These are phyloP conservation scores for Lactarius tabidus DNA, from an alignment of 768 basidiomycete genomes.

Conservation along the genomic window DNA sequence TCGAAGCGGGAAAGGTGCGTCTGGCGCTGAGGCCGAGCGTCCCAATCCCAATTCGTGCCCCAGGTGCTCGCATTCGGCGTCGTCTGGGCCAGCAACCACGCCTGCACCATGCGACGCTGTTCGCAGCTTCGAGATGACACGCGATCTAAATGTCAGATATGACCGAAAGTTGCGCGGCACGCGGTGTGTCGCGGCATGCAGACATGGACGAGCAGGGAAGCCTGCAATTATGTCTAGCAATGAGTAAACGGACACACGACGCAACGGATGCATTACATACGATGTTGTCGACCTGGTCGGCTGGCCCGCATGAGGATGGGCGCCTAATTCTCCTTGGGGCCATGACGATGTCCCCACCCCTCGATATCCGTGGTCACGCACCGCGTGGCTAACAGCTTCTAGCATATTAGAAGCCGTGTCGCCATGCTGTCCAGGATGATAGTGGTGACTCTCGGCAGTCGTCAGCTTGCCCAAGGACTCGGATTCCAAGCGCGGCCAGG, in stretches of 20 bases:
- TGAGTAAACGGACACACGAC: no score
- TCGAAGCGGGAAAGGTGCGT: conserved; percentile 11
- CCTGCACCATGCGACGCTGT: background rate
- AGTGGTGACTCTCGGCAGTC: background rate
- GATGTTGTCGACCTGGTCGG: conserved; percentile 10
- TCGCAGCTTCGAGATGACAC: conserved; percentile 6
- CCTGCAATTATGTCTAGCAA: background rate
- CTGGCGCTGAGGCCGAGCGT: background rate
- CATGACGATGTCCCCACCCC: background rate
- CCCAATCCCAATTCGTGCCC: background rate
- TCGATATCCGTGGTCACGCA: background rate
- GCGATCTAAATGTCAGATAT: conserved; percentile 10
- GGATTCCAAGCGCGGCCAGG: conserved; percentile 7
- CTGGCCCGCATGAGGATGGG: conserved; percentile 12
- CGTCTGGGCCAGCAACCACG: conserved; percentile 1
- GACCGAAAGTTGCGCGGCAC: conserved; percentile 9
- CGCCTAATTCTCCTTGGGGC: background rate
- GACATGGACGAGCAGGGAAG: conserved; percentile 15
- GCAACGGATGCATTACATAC: no score
- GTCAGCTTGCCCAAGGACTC: conserved; percentile 5
- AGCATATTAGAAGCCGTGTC: background rate
- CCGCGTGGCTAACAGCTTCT: background rate
- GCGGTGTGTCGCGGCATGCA: conserved; percentile 6
- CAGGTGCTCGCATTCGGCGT: background rate
- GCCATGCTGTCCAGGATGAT: background rate